phyloP scores from a whole-genome alignment of 352 stramenopile genomes.

The Lagenidium sp. region DNA sequence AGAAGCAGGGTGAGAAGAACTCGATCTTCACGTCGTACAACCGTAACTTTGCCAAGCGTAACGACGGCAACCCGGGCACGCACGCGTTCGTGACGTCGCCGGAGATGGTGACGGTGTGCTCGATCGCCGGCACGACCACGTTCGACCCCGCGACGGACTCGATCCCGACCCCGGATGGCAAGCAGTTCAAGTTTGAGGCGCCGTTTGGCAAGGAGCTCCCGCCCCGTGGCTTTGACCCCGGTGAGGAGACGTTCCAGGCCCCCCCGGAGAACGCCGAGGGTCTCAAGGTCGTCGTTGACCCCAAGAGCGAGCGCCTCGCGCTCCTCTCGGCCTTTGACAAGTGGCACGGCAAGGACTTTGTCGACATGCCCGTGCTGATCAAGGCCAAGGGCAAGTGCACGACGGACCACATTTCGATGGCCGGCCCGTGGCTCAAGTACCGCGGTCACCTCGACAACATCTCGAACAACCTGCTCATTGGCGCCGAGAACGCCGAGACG shows the following conservation, averaged over 20 bases:
- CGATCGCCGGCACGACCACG: constrained; percentile 83
- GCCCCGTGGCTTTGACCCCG: constrained; percentile 82
- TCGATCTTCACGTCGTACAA: constrained; percentile 95
- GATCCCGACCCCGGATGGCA: constrained; percentile 79
- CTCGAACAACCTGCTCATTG: constrained; percentile 93
- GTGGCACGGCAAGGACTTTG: constrained; percentile 87
- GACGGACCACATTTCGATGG: constrained; percentile 93
- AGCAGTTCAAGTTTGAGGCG: constrained; percentile 87
- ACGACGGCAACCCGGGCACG: constrained; percentile 90
- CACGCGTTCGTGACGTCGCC: constrained; percentile 92
- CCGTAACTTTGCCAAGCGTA: constrained; percentile 93
- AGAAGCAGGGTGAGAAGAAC: constrained; percentile 87
- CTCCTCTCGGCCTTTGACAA: constrained; percentile 83
- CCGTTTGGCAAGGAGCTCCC: constrained; percentile 90
- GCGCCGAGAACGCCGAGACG: constrained; percentile 89
- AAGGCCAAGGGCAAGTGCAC: constrained; percentile 95
- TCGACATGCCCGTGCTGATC: constrained; percentile 86
- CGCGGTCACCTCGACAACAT: constrained; percentile 93
- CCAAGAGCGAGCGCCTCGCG: constrained; percentile 80
- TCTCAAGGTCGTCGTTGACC: constrained; percentile 75
- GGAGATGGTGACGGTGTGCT: constrained; percentile 86
- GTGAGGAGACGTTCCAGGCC: constrained; percentile 91
- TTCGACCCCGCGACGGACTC: constrained; percentile 90
- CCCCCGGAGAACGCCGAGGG: constrained; percentile 47
- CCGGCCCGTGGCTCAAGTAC: constrained; percentile 92